These are phyloP conservation scores for Oryza nivara DNA, from an alignment of 176 grass and related monocot species.

Conservation along the genomic window DNA sequence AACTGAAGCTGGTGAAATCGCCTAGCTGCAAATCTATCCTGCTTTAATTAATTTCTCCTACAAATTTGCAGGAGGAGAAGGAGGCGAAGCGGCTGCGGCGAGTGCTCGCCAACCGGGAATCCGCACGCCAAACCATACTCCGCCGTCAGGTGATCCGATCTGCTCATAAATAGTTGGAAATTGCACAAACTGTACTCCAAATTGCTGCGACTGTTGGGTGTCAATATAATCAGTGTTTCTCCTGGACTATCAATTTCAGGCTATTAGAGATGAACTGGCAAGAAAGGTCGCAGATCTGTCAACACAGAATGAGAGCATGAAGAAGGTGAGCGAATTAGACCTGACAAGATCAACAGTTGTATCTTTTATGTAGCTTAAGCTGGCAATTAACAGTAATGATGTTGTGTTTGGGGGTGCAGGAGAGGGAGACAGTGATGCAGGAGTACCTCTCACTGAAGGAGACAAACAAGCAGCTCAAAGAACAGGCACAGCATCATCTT, in stretches of 20 bases:
- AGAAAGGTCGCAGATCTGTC: constrained; percentile 60
- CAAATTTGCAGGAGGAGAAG: constrained; percentile 52
- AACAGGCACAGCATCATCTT: constrained; percentile 39
- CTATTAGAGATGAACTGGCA: constrained; percentile 60
- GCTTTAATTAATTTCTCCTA: too few relatives aligned
- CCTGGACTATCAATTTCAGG: constrained; percentile 18
- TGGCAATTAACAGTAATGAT: background rate
- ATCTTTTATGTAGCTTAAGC: background rate
- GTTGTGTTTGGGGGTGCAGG: constrained; percentile 24
- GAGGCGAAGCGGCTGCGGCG: constrained; percentile 70
- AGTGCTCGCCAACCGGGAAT: constrained; percentile 80
- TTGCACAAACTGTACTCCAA: background rate
- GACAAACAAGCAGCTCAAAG: constrained; percentile 65
- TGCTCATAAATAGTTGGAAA: too few relatives aligned
- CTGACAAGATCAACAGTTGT: background rate
- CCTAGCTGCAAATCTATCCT: background rate
- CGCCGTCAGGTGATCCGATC: constrained; percentile 57
- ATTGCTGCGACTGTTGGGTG: too few relatives aligned
- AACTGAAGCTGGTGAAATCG: too few relatives aligned
- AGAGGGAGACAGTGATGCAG: constrained; percentile 57
- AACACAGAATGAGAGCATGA: constrained; percentile 60
- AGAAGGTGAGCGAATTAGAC: constrained; percentile 46
- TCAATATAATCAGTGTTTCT: too few relatives aligned
- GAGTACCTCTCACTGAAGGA: constrained; percentile 63
- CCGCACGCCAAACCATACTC: constrained; percentile 71